A percentile compares a stretch with the other conserved stretches of the same genome.
Conservation (phyloP, 768 basidiomycete genomes). For the Amanita phalloides region DNA sequence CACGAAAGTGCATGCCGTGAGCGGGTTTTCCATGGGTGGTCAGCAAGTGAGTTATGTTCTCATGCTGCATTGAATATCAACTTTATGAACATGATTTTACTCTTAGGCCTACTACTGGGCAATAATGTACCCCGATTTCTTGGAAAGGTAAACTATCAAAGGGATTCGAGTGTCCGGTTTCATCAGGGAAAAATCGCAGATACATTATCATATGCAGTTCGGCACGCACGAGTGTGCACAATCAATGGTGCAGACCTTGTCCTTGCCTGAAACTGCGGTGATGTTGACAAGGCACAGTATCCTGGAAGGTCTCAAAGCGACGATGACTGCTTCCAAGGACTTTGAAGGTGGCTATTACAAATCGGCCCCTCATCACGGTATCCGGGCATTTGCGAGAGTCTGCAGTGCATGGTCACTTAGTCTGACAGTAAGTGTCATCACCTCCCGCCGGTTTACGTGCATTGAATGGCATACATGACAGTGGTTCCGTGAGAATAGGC, state of each 20-base stretch:
- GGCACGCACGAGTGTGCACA: conserved; percentile 16
- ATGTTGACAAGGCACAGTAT: conserved; percentile 24
- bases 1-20: conserved; percentile 31
- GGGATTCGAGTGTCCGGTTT: background rate
- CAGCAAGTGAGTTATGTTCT: conserved; percentile 17
- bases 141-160: conserved; percentile 27
- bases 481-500: conserved; percentile 44
- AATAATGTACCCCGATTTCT: conserved; percentile 41
- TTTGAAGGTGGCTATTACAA: conserved; percentile 45
- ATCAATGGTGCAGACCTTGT: conserved; percentile 30
- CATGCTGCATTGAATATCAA: background rate
- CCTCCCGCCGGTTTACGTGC: background rate
- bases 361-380: conserved; percentile 31
- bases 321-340: conserved; percentile 42
- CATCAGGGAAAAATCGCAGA: background rate
- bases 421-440: conserved; percentile 29
- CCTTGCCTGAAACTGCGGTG: background rate
- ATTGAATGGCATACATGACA: conserved; percentile 10
- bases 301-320: conserved; percentile 48
- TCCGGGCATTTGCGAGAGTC: conserved; percentile 45
- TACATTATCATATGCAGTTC: too few species aligned
- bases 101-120: conserved; percentile 46
- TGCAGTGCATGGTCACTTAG: conserved; percentile 53
- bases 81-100: background rate
- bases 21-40: conserved; percentile 54